Evolutionary conservation across 306 rosid genomes (phyloP), one percentile per base, ranked within the genome.

Genomic region (Prunus mume): DNA sequence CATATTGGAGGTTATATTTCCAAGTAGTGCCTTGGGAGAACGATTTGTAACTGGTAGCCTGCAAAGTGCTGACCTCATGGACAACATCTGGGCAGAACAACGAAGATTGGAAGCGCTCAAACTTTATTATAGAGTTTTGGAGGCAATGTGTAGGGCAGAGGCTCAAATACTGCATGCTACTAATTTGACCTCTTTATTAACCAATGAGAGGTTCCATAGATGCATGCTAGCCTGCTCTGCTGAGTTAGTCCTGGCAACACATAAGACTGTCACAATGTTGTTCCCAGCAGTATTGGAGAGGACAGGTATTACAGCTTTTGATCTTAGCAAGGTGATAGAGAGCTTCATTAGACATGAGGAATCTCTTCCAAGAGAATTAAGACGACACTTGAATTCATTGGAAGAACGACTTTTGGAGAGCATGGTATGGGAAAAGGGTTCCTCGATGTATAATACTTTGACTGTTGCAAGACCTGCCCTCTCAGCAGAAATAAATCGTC

Each of bases 351-450:
- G 99, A 80, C 97, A 96, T 68, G 99, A 96, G 78, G 99, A 92
- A 50, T 91, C 99, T 77, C 98, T 96, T 69, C 98, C 99, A 1
- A 92, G 99, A 87, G 99, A 96, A 81, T 83, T 96, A 85, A 89
- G 96, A 83, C 89, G 99, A 15, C 98, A 96, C 87, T 77, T 96
- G 65, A 92, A 96, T 87, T 89, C 99, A 14, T 84, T 96, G 92
- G 99, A 96, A 86, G 99, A 96, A 82, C 91, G 99, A 66, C 97
- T 96, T 55, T 79, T 96, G 92, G 98, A 96, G 86, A 89, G 98
- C 81, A 89, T 96, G 99, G 99, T 96, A 25, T 96, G 99, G 99
- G 99, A 92, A 71, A 96, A 93, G 81, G 99, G 99, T 80, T 96
- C 98, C 52, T 96, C 99, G 0, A 91, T 96, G 98, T 96, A 96